Evolutionary conservation across 1,284 basidiomycete genomes (phyloP).

Genomic region (Apiotrichum mycotoxinovorans): DNA sequence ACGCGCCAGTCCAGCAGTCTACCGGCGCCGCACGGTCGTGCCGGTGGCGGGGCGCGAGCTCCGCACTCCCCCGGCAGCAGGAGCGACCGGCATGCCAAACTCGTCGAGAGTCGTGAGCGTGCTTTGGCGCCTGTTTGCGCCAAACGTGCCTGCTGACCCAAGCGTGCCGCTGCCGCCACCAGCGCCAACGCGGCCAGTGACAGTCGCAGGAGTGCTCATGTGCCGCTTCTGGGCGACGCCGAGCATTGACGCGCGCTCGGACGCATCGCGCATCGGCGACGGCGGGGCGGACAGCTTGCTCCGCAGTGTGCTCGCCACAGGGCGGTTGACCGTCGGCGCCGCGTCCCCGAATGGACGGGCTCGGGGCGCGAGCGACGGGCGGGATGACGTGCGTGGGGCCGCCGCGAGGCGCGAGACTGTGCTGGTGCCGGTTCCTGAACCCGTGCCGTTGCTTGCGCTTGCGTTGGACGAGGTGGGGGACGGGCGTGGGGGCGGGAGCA

Average conservation of each 20-base stretch:
- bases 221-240: neutral
- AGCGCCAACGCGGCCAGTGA: neutral
- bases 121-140: neutral
- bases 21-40: too few species aligned
- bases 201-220: conserved; percentile 1
- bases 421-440: neutral
- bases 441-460: neutral
- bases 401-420: neutral
- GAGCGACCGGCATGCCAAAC: neutral
- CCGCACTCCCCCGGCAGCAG: too few species aligned
- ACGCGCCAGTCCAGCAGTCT: too few species aligned
- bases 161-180: neutral
- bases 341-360: neutral
- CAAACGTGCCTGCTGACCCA: neutral
- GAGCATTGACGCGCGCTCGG: neutral
- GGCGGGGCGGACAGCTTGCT: neutral
- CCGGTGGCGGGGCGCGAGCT: too few species aligned
- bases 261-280: neutral
- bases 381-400: neutral
- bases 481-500: neutral
- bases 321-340: neutral
- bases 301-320: neutral
- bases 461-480: neutral
- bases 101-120: neutral
- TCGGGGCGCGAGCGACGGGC: neutral